Evolutionary conservation across 129 eudicot genomes (phyloP), one percentile per base, ranked within the genome.

Genomic region (Lactuca sativa): DNA sequence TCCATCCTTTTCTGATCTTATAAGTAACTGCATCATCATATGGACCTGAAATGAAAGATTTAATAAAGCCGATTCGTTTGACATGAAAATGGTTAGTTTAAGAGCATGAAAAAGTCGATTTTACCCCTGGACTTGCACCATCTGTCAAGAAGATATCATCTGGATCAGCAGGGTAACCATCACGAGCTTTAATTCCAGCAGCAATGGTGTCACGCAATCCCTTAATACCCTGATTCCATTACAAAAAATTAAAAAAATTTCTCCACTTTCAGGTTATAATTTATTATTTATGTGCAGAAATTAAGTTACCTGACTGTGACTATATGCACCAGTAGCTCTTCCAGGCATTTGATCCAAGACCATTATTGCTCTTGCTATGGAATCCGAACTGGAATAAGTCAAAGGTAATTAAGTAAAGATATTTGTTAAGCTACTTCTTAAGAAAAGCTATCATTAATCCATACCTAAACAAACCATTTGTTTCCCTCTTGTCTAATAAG

Each of bases 141-240:
- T 92, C 96, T 33, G 92, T 92, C 81, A 92, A 80, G 82, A 89
- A 92, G 69, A 92, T 74, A 79, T 92, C 98, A 78, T 92, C 78
- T 30, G n/a, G n/a, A n/a, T n/a, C n/a, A n/a, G n/a, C n/a, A n/a
- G n/a, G n/a, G n/a, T n/a, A n/a, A n/a, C n/a, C 92, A 82, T 92
- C 96, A 62, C 98, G 98, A 55, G 85, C 92, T 89, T 89, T 92
- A 66, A 92, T 86, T 57, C 98, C 98, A 85, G 88, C 82, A 72
- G 88, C 90, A 64, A 92, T 89, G 16, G 95, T 71, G 74, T 92
- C 98, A 53, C 95, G 95, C 48, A 92, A 74, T 65, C 95, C 98
- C 79, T 92, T 89, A 34, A 89, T 61, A 56, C 98, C 98, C 95
- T 92, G 81, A 73, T 57, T 52, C 13, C 12, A 49, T 10, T 4